Base-by-base conservation (phyloP, 2,329 filamentous ascomycete species). In the Cladobotryum protrusum region DNA sequence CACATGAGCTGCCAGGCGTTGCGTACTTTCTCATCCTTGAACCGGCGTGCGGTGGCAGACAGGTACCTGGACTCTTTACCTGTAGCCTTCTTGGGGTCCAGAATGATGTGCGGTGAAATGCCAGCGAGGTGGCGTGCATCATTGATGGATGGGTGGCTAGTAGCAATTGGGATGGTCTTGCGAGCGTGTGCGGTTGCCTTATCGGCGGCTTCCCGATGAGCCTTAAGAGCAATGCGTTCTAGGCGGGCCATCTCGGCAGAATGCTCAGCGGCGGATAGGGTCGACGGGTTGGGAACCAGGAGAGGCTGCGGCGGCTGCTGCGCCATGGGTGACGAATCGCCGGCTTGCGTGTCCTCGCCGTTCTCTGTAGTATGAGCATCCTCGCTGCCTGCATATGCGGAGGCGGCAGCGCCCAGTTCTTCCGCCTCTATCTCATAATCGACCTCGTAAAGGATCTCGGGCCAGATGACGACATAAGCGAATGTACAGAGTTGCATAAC, bases 401-500 rank as follows among this genome's bases (percentile, higher is more conserved):
- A 45, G 42, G 56, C 56, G 20, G 61, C 61, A 43, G 66, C 63
- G 42, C 66, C 74, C 59, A 85, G 72, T 54, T 83, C 78, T 55
- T 88, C 83, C 20, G 78, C 78, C 59, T 86, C 82, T 40, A 89
- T 76, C 48, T 83, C 79, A 58, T 85, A 79, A 46, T 88, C 83
- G 3, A 95, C 89, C 56, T 88, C 85, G 61, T 87, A 85, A 59
- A 93, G 83, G 54, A 95, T 87, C 63, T 92, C 85, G 2, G 87
- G 83, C 68, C 85, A 85, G 39, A 93, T 87, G 45, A 92, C 81
- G 40, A 97, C 82, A 75, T 93, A 95, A 12, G 86, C 89, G 66
- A 95, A 96, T 1, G 89, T 93, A 55, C 90, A 87, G 5, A 99
- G 77, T 65, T 96, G 91, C 1, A 88, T 95, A 1, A 96, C 91